Conservation (phyloP, 2,329 filamentous ascomycete genomes). For the Neoascochyta sp. region DNA sequence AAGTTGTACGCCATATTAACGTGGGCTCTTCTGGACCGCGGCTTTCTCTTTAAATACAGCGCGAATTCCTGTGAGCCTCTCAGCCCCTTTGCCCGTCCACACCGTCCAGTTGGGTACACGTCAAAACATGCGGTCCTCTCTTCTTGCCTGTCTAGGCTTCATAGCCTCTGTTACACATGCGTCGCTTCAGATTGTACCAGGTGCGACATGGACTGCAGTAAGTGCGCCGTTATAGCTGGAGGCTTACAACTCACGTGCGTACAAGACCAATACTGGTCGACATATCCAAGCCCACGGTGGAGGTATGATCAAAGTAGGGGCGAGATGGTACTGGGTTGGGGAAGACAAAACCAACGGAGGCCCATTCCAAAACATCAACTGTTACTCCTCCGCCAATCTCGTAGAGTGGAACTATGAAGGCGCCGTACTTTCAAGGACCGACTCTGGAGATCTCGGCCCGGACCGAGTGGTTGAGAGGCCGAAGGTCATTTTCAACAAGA, state of each 20-base stretch:
- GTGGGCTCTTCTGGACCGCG: no score
- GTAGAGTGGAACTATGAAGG: slow-evolving; percentile 62
- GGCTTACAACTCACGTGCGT: slow-evolving; percentile 3
- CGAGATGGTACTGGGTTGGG: slow-evolving; percentile 62
- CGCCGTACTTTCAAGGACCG: slow-evolving; percentile 54
- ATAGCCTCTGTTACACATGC: slow-evolving; percentile 22
- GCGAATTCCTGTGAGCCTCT: no score
- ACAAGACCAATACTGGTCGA: slow-evolving; percentile 44
- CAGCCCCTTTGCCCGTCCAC: no score
- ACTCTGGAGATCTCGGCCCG: slow-evolving; percentile 57
- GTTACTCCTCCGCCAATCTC: slow-evolving; percentile 61
- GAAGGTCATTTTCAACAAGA: slow-evolving; percentile 65
- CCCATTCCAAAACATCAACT: slow-evolving; percentile 63
- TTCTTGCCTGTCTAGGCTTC: slow-evolving; percentile 9
- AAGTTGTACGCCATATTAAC: no score
- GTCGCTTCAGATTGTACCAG: slow-evolving; percentile 39
- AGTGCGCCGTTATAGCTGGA: slow-evolving; percentile 1
- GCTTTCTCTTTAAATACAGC: no score
- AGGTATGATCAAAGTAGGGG: slow-evolving; percentile 57
- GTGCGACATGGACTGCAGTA: slow-evolving; percentile 41
- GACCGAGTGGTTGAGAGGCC: slow-evolving; percentile 63
- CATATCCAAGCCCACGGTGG: slow-evolving; percentile 66
- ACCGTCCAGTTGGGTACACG: no score
- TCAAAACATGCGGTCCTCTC: slow-evolving; percentile 21
- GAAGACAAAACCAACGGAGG: slow-evolving; percentile 65